Conservation (phyloP, 257 asterid genomes). For the Cynanchum wilfordii region DNA sequence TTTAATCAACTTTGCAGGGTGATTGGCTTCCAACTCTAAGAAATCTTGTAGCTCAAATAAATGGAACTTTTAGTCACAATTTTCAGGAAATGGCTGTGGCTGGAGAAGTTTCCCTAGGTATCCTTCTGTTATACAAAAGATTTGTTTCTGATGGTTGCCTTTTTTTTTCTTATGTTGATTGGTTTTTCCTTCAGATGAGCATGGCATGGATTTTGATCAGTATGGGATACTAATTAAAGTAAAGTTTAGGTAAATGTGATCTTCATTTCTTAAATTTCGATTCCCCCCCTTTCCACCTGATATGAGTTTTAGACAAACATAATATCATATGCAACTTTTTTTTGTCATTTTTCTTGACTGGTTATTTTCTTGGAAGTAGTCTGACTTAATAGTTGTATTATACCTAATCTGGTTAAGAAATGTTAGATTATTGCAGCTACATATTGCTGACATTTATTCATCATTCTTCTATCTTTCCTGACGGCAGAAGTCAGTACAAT, state of each 20-base stretch:
- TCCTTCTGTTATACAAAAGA: constrained; percentile 5
- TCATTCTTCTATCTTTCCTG: background rate
- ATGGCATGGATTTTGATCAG: constrained; percentile 67
- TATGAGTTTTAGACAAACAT: background rate
- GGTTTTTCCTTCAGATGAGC: constrained; percentile 61
- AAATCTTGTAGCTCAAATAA: constrained; percentile 67
- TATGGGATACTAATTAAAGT: constrained; percentile 94
- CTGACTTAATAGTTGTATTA: background rate
- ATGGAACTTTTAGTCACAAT: constrained; percentile 75
- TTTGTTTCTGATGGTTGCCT: constrained; percentile 14
- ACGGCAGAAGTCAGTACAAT: background rate
- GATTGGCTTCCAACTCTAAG: constrained; percentile 88
- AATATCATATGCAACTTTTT: background rate
- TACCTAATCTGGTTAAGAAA: background rate
- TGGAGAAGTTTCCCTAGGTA: constrained; percentile 93
- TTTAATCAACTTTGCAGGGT: constrained; percentile 43
- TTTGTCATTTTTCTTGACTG: background rate
- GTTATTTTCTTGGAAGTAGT: background rate
- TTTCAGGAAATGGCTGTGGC: constrained; percentile 99
- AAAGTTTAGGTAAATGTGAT: constrained; percentile 67
- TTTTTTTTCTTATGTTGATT: constrained; percentile 18
- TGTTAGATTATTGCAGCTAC: background rate
- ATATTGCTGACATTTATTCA: background rate
- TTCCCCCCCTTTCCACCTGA: background rate
- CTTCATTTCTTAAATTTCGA: constrained; percentile 4